Evolutionary conservation across 116 monocot genomes (phyloP), one percentile per base, ranked within the genome.

Genomic region (Dioscorea cayenensis): DNA sequence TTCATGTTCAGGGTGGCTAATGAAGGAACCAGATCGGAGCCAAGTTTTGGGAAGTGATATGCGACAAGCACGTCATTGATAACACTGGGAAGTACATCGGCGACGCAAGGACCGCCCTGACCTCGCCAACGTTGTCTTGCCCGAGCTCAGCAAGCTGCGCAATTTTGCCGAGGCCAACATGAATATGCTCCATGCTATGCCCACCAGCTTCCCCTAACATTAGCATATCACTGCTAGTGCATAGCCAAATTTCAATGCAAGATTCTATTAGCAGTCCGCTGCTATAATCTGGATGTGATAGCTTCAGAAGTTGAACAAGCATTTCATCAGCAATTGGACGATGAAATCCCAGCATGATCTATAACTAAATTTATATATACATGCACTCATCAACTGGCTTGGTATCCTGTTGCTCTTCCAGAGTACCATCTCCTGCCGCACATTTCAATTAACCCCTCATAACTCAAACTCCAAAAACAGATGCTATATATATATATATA

Each of bases 61-160:
- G n/a, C n/a, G n/a, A n/a, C n/a, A n/a, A n/a, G n/a, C n/a, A n/a
- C n/a, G n/a, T n/a, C n/a, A n/a, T n/a, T n/a, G n/a, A n/a, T n/a
- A n/a, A n/a, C n/a, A n/a, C n/a, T n/a, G n/a, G n/a, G n/a, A n/a
- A n/a, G n/a, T n/a, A n/a, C n/a, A n/a, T n/a, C n/a, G n/a, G 29
- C 69, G 86, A 36, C 49, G 84, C 67, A 92, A 84, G 84, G 84
- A 89, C 63, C 60, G 92, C 20, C 92, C 92, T 7, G 89, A 89
- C 61, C 78, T 92, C 3, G 76, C 71, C 36, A 79, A 48, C 7
- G 84, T 78, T 1, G 71, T 92, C 0, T 49, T 88, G 58, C 88
- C 89, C 4, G 89, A 84, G 82, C 79, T 92, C 23, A 65, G 88
- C 51, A 72, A 82, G n/a, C 71, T 90, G 28, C 75, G 84, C 64